Conservation (phyloP, 2,329 filamentous ascomycete species). For the Arthroderma sp. region DNA sequence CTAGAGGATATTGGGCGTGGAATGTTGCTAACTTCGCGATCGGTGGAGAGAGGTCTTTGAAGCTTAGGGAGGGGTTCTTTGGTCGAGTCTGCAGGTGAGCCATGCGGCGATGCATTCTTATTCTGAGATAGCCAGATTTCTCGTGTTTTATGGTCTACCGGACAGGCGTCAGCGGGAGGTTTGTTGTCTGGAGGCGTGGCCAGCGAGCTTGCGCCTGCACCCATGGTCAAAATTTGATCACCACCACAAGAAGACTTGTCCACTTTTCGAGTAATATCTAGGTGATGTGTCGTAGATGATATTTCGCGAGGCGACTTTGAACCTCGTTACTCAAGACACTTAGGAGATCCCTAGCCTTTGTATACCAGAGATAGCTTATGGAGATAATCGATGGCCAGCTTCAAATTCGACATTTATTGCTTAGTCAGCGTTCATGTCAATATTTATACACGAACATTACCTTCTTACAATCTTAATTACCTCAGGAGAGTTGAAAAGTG, state of each 20-base stretch:
- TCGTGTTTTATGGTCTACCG: conserved; percentile 81
- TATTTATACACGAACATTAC: too few species aligned
- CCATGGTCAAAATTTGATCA: conserved; percentile 21
- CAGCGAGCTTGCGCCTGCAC: conserved; percentile 29
- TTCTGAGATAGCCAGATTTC: conserved; percentile 73
- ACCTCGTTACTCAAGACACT: too few species aligned
- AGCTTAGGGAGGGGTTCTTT: conserved; percentile 17
- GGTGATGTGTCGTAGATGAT: too few species aligned
- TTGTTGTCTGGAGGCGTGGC: conserved; percentile 16
- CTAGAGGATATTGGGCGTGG: conserved; percentile 44
- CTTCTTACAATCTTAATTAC: too few species aligned
- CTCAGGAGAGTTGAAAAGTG: too few species aligned
- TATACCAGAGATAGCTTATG: too few species aligned
- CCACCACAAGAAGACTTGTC: background rate
- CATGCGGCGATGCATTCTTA: conserved; percentile 29
- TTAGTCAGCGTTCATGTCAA: too few species aligned
- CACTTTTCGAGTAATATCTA: too few species aligned
- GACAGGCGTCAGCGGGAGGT: conserved; percentile 47
- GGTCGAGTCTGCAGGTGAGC: conserved; percentile 19
- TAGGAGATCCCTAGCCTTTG: too few species aligned
- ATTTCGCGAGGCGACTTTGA: too few species aligned
- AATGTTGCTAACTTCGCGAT: conserved; percentile 69
- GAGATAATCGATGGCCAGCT: too few species aligned
- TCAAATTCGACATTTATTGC: too few species aligned
- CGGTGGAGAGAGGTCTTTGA: conserved; percentile 44